Percentiles rank a stretch among this genome's conserved stretches.
Evolutionary conservation across 83 land plant genomes (phyloP).

Genomic region (Picea engelmannii): DNA sequence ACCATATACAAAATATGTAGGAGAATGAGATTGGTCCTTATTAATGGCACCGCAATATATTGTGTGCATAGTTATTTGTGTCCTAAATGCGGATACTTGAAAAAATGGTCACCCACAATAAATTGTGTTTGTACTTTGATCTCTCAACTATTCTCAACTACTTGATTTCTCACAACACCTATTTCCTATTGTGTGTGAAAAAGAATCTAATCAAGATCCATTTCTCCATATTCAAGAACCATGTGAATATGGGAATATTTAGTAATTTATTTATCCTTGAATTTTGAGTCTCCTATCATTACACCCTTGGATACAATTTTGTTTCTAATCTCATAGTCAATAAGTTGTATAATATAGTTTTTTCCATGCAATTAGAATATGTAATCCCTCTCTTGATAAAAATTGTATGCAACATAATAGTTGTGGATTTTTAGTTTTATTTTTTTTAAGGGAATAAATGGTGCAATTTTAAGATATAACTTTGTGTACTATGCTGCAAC

Average conservation of each 20-base stretch:
- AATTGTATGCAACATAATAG: conserved; percentile 84
- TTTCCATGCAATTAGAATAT: conserved; percentile 73
- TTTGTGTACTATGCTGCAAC: no score
- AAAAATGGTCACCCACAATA: no score
- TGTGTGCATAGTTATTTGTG: no score
- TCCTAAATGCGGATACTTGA: no score
- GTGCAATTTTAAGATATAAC: no score
- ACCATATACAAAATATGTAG: no score
- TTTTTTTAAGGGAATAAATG: no score
- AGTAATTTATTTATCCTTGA: conserved; percentile 60
- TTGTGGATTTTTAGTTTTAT: no score
- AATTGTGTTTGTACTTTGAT: no score
- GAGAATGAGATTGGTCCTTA: no score
- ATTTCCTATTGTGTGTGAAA: conserved; percentile 76
- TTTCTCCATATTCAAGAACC: conserved; percentile 98
- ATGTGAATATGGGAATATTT: conserved; percentile 87
- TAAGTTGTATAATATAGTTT: conserved; percentile 76
- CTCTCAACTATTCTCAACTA: conserved; percentile 75
- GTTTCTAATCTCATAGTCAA: conserved; percentile 95
- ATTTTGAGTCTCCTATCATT: conserved; percentile 28
- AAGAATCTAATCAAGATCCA: conserved; percentile 90
- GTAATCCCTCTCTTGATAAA: conserved; percentile 92
- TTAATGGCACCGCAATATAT: no score
- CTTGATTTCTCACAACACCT: conserved; percentile 26
- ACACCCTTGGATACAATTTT: conserved; percentile 62